These are phyloP conservation scores for Leucosporidium yakuticum DNA, from an alignment of 768 basidiomycete species.

Conservation along the genomic window DNA sequence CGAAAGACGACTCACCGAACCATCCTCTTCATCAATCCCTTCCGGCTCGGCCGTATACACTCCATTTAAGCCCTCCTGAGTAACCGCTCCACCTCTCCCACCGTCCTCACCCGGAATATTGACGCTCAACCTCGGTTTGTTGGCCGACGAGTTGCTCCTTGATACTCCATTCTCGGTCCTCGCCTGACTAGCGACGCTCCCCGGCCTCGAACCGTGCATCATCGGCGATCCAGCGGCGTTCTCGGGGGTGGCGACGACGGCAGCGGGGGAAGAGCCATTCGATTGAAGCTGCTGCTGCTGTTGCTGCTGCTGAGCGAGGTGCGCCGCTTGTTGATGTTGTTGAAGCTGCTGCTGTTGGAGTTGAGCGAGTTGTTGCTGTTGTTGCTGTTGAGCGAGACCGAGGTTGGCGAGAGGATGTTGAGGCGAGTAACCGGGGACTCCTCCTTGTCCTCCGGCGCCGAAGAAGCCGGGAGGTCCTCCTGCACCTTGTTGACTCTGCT, in stretches of 20 bases:
- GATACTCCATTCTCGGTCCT: background rate
- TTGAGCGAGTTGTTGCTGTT: background rate
- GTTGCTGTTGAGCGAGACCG: background rate
- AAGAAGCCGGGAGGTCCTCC: background rate
- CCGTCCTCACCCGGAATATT: conserved; percentile 20
- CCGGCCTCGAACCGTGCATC: background rate
- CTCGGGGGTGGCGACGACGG: background rate
- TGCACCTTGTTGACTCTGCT: background rate
- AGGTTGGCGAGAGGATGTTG: background rate
- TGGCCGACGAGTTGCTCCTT: background rate
- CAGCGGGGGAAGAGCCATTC: background rate
- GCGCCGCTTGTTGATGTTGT: background rate
- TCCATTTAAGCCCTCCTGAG: conserved; percentile 1
- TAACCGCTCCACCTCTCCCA: conserved; percentile 10
- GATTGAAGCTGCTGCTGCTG: conserved; percentile 1
- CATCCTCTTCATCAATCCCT: conserved; percentile 12
- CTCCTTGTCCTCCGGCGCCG: too few relatives aligned
- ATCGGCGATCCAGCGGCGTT: background rate
- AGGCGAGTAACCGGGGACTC: background rate
- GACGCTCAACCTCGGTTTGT: conserved; percentile 23
- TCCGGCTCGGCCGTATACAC: conserved; percentile 4
- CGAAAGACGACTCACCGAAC: background rate
- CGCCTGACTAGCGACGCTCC: background rate
- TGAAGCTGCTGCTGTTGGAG: conserved; percentile 1
- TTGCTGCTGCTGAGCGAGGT: background rate